phyloP scores from a whole-genome alignment of 2,329 filamentous ascomycete species.

The Phialemoniopsis sp. region DNA sequence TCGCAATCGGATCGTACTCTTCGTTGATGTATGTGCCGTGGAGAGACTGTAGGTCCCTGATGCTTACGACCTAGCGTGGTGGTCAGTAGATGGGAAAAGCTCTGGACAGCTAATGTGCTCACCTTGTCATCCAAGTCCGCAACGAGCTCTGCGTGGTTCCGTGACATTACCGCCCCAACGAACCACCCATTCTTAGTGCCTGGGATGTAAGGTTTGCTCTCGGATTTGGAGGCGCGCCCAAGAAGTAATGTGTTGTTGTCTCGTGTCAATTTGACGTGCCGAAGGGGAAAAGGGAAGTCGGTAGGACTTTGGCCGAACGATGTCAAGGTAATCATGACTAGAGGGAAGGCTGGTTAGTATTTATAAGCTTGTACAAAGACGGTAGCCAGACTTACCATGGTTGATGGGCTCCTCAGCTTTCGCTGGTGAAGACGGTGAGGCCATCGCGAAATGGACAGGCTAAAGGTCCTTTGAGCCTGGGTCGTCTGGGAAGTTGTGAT shows the following conservation, averaged over 20 bases:
- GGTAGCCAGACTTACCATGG: no score
- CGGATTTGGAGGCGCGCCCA: slow-evolving; percentile 41
- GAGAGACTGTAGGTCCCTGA: slow-evolving; percentile 44
- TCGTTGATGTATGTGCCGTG: slow-evolving; percentile 48
- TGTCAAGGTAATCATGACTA: slow-evolving; percentile 14
- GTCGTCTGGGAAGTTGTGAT: no score
- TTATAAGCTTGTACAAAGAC: no score
- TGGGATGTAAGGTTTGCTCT: slow-evolving; percentile 34
- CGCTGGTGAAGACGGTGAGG: no score
- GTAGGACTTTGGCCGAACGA: slow-evolving; percentile 6
- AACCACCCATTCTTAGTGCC: slow-evolving; percentile 56
- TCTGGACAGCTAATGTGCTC: no score
- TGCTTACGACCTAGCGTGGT: slow-evolving; percentile 31
- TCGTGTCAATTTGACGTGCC: slow-evolving; percentile 21
- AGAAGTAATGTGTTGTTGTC: slow-evolving; percentile 21
- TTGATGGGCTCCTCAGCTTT: no score
- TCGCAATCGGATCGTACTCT: slow-evolving; percentile 13
- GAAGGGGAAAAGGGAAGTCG: slow-evolving; percentile 12
- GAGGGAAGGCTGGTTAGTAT: not conserved
- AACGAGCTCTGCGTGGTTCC: slow-evolving; percentile 56
- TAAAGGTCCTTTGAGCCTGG: no score
- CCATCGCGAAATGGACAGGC: no score
- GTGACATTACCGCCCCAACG: slow-evolving; percentile 68
- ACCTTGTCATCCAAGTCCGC: slow-evolving; percentile 41
- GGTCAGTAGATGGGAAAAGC: slow-evolving; percentile 2